A percentile compares a stretch with the other conserved stretches of the same genome.
phyloP scores from a whole-genome alignment of 148 eudicot genomes.

The Rhododendron vialii region DNA sequence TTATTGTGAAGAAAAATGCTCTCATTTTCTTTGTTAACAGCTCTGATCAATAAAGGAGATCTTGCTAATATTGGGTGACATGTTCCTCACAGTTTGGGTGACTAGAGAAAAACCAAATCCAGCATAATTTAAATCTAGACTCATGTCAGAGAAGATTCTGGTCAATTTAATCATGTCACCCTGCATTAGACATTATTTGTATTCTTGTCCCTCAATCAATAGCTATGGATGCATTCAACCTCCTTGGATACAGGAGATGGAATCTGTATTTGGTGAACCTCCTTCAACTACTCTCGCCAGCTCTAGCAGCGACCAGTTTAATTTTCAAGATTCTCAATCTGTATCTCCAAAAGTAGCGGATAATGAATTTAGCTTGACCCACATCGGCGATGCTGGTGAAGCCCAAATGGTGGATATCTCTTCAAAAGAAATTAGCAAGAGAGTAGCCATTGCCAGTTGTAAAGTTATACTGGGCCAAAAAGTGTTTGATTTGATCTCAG shows the following conservation, averaged over 20 bases:
- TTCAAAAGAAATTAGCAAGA: conserved; percentile 58
- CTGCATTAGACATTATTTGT: neutral
- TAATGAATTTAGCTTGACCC: conserved; percentile 37
- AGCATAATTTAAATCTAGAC: too few species aligned
- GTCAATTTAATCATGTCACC: neutral
- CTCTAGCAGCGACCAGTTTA: conserved; percentile 27
- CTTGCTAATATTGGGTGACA: neutral
- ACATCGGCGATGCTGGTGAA: conserved; percentile 64
- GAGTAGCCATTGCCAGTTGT: conserved; percentile 82
- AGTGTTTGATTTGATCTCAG: conserved; percentile 77
- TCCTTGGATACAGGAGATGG: conserved; percentile 61
- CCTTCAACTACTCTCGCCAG: conserved; percentile 44
- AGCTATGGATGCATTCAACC: neutral
- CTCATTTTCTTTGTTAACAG: too few species aligned
- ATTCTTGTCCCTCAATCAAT: neutral
- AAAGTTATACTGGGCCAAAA: conserved; percentile 70
- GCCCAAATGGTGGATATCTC: conserved; percentile 97
- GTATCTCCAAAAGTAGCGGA: conserved; percentile 22
- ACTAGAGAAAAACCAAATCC: neutral
- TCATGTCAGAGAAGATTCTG: neutral
- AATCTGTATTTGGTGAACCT: conserved; percentile 68
- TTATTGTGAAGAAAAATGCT: too few species aligned
- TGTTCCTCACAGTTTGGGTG: too few species aligned
- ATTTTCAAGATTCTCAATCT: conserved; percentile 30
- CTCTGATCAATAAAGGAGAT: neutral